phyloP scores from a whole-genome alignment of 73 alveolate species.

The Durusdinium trenchii region DNA sequence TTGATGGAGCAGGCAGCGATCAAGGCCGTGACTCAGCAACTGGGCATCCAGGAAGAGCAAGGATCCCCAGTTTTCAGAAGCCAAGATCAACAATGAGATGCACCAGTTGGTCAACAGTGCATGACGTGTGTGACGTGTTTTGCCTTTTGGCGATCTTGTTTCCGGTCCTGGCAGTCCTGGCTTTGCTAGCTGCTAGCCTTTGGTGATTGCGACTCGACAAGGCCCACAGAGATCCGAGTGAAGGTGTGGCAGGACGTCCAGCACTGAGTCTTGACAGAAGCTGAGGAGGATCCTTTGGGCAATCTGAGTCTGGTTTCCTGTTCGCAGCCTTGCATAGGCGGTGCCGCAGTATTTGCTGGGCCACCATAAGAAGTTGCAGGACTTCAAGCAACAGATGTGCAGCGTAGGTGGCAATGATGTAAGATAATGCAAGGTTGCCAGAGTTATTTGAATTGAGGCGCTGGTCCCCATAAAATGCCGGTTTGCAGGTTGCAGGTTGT shows the following conservation, averaged over 20 bases:
- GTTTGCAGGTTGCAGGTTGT: neutral
- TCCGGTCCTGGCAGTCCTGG: neutral
- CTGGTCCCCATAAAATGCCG: neutral
- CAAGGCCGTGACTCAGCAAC: slow-evolving; percentile 50
- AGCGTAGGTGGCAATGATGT: neutral
- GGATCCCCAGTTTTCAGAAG: neutral
- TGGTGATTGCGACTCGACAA: neutral
- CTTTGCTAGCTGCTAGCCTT: neutral
- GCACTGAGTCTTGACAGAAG: neutral
- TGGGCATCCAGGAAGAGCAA: slow-evolving; percentile 53
- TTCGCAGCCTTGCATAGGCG: neutral
- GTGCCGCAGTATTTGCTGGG: slow-evolving; percentile 84
- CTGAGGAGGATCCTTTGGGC: neutral
- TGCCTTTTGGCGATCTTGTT: neutral
- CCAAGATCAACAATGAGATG: neutral
- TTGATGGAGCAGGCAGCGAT: neutral
- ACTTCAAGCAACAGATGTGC: neutral
- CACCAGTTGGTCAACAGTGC: neutral
- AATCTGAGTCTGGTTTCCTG: neutral
- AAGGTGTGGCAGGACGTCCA: slow-evolving; percentile 56
- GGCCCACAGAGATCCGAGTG: slow-evolving; percentile 47
- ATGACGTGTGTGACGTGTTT: neutral
- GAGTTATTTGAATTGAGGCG: neutral
- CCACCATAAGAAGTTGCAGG: slow-evolving; percentile 55
- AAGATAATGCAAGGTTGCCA: neutral